Conservation (phyloP, 495 filamentous ascomycete species). For the Aspergillus avenaceus region DNA sequence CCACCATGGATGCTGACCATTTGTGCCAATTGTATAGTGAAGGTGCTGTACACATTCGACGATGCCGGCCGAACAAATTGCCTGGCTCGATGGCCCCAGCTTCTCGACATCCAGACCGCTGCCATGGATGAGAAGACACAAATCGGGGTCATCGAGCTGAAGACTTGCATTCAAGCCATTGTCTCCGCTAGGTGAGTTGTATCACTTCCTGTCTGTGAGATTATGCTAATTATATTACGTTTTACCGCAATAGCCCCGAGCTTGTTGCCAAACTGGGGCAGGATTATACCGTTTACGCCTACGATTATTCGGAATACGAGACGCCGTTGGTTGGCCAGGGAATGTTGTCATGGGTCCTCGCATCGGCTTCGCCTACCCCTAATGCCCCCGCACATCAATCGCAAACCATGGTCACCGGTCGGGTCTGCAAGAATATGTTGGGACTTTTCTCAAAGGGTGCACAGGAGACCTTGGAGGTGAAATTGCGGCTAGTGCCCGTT, state of each 20-base stretch:
- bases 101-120: slow-evolving; percentile 74
- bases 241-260: slow-evolving; percentile 70
- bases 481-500: slow-evolving; percentile 80
- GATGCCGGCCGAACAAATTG: slow-evolving; percentile 85
- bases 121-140: slow-evolving; percentile 70
- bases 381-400: slow-evolving; percentile 55
- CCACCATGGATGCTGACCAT: slow-evolving; percentile 14
- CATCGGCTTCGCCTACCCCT: slow-evolving; percentile 52
- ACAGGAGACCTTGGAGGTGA: slow-evolving; percentile 92
- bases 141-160: slow-evolving; percentile 87
- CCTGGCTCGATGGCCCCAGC: slow-evolving; percentile 81
- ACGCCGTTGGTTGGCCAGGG: slow-evolving; percentile 92
- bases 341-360: slow-evolving; percentile 85
- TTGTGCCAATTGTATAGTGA: slow-evolving; percentile 44
- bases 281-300: slow-evolving; percentile 95
- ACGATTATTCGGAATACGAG: slow-evolving; percentile 93
- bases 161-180: slow-evolving; percentile 85
- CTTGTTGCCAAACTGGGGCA: slow-evolving; percentile 75
- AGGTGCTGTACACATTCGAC: slow-evolving; percentile 96
- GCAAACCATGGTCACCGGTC: slow-evolving; percentile 79
- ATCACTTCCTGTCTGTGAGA: slow-evolving; percentile 1
- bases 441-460: slow-evolving; percentile 78
- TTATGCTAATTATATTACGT: slow-evolving; percentile 8
- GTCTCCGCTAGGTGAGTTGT: slow-evolving; percentile 58
- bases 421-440: slow-evolving; percentile 79